phyloP scores from a whole-genome alignment of 768 basidiomycete species.

The Trametes villosa region DNA sequence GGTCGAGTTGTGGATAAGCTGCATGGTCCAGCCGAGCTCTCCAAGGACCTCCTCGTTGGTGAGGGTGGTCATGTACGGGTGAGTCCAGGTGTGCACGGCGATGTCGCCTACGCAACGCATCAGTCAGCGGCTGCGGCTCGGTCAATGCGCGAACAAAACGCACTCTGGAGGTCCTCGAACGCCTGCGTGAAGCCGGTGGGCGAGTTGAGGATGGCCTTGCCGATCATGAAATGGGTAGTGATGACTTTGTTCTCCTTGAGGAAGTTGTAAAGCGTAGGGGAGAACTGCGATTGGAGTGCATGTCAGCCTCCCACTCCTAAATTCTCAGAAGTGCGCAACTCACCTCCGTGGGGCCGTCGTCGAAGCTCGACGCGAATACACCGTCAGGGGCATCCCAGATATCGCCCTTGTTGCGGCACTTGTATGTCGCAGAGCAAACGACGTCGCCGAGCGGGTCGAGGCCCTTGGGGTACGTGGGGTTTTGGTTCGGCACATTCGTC shows the following conservation, averaged over 20 bases:
- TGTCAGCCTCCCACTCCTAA: constrained; percentile 39
- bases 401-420: constrained; percentile 57
- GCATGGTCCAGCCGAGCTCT: constrained; percentile 56
- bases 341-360: constrained; percentile 75
- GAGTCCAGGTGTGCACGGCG: constrained; percentile 49
- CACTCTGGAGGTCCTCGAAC: constrained; percentile 39
- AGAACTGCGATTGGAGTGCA: constrained; percentile 29
- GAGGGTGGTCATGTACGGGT: constrained; percentile 54
- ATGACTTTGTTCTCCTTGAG: constrained; percentile 62
- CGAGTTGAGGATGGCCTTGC: constrained; percentile 68
- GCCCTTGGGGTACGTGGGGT: constrained; percentile 44
- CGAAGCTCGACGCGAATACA: constrained; percentile 68
- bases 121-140: background rate
- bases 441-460: constrained; percentile 47
- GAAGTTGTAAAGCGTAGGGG: constrained; percentile 61
- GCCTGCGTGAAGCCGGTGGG: constrained; percentile 59
- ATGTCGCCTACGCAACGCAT: constrained; percentile 40
- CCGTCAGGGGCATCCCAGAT: constrained; percentile 80
- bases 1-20: constrained; percentile 55
- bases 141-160: background rate
- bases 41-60: constrained; percentile 50
- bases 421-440: constrained; percentile 80
- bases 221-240: constrained; percentile 93
- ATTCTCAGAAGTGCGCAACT: constrained; percentile 10
- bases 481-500: constrained; percentile 29